These are phyloP conservation scores for Phytophthora pistaciae DNA, from an alignment of 352 stramenopile species.

Conservation along the genomic window DNA sequence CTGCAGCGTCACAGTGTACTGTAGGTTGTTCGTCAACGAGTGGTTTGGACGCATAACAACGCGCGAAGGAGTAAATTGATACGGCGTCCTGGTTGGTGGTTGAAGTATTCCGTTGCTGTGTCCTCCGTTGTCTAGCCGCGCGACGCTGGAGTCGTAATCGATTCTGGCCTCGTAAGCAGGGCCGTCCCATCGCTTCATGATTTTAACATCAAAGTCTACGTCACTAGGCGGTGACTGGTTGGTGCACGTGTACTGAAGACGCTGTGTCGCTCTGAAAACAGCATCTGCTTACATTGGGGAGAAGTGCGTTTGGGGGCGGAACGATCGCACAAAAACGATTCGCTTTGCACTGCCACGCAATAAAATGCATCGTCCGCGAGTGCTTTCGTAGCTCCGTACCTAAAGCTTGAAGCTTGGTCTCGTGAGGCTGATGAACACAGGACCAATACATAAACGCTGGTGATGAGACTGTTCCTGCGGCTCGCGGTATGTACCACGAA, in stretches of 20 bases:
- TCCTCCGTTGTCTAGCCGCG: slow-evolving; percentile 11
- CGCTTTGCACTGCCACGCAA: not conserved
- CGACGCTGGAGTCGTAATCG: slow-evolving; percentile 7
- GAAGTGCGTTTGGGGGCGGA: not conserved
- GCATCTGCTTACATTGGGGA: not conserved
- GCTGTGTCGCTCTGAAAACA: slow-evolving; percentile 6
- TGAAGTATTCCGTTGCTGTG: slow-evolving; percentile 34
- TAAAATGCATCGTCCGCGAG: slow-evolving; percentile 10
- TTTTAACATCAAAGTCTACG: not conserved
- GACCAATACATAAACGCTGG: slow-evolving; percentile 13
- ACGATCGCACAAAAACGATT: not conserved
- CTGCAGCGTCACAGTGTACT: too few species aligned
- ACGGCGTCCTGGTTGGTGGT: slow-evolving; percentile 3
- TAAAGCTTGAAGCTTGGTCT: not conserved
- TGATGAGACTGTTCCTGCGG: not conserved
- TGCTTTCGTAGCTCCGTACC: slow-evolving; percentile 1
- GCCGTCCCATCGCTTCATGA: not conserved
- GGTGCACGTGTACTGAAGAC: too few species aligned
- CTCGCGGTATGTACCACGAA: not conserved
- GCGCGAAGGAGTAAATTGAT: not conserved
- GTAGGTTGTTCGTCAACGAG: not conserved
- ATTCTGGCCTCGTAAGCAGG: slow-evolving; percentile 3
- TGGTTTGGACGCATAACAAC: not conserved
- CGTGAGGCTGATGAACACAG: slow-evolving; percentile 5
- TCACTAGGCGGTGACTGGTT: not conserved